Evolutionary conservation across 2,329 filamentous ascomycete genomes (phyloP).

Genomic region (Venturia oleaginea): DNA sequence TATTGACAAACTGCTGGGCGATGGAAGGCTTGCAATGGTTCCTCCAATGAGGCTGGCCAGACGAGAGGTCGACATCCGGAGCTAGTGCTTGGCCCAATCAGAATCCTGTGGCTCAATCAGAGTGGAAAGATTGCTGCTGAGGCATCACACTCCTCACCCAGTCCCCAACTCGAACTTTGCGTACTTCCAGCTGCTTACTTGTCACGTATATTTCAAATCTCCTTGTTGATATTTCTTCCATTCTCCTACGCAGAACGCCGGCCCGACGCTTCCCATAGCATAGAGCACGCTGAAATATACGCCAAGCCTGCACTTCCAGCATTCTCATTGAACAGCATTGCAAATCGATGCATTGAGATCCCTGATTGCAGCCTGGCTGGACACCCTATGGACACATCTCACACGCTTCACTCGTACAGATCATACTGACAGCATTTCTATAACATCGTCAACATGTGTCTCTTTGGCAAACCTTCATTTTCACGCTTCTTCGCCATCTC

Average conservation of each 20-base stretch:
- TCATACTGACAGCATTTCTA: not conserved
- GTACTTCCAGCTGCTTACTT: conserved; percentile 7
- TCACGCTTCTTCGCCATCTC: not conserved
- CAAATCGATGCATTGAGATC: conserved; percentile 3
- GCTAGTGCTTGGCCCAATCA: not conserved
- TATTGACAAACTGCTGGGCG: not conserved
- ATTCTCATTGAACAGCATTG: conserved; percentile 8
- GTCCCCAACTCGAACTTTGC: not conserved
- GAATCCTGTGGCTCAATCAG: not conserved
- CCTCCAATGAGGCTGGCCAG: not conserved
- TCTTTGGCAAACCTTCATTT: not conserved
- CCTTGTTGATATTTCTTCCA: not conserved
- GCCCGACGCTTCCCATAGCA: not conserved
- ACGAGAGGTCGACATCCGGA: not conserved
- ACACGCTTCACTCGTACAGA: conserved; percentile 2
- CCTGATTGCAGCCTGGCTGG: conserved; percentile 8
- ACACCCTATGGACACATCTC: conserved; percentile 2
- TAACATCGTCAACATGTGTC: conserved; percentile 1
- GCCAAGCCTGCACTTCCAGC: conserved; percentile 9
- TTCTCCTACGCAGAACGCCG: not conserved
- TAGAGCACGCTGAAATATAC: not conserved
- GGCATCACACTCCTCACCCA: not conserved
- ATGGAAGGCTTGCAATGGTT: not conserved
- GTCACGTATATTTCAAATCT: not conserved
- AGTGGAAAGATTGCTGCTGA: not conserved